Conservation (phyloP, 306 rosid genomes). For the Cucumis sativus region Cucumber_9930_V3 NC_026657.2:12181001-12181500, state of each 20-base stretch:
- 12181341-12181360: conserved; percentile 11
- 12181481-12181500: background rate
- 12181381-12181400: background rate
- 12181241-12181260: conserved; percentile 28
- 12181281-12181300: conserved; percentile 24
- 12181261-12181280: conserved; percentile 20
- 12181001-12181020: conserved; percentile 33
- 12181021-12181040: conserved; percentile 31
- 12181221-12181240: conserved; percentile 23
- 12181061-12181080: conserved; percentile 24
- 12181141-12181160: conserved; percentile 13
- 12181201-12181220: conserved; percentile 12
- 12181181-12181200: conserved; percentile 18
- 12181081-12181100: conserved; percentile 21
- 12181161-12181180: conserved; percentile 28
- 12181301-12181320: conserved; percentile 28
- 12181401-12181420: background rate
- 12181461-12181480: background rate
- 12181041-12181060: conserved; percentile 32
- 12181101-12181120: conserved; percentile 15
- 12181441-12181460: background rate
- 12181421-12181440: background rate
- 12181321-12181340: conserved; percentile 30
- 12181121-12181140: conserved; percentile 25
- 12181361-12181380: conserved; percentile 5